These are phyloP conservation scores for Thecaphora thlaspeos DNA, from an alignment of 1,284 basidiomycete species.

Conservation along the genomic window DNA sequence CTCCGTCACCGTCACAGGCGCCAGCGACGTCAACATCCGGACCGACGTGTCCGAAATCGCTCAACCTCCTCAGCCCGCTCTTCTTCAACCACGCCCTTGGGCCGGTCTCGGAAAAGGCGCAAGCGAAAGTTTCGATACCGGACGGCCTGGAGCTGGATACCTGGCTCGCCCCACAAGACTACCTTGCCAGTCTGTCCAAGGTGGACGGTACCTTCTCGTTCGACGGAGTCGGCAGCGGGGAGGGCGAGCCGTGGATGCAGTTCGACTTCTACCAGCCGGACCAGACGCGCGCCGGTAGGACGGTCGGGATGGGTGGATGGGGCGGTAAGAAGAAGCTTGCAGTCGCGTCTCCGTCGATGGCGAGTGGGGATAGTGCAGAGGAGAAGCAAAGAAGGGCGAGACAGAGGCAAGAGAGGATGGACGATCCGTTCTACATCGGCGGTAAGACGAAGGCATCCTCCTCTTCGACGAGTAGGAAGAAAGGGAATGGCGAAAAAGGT, in stretches of 20 bases:
- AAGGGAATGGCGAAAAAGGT: not conserved
- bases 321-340: not conserved
- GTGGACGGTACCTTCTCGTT: not conserved
- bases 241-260: not conserved
- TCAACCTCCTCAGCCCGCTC: constrained; percentile 81
- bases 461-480: not conserved
- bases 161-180: constrained; percentile 70
- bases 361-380: constrained; percentile 2
- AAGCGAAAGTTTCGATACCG: constrained; percentile 74
- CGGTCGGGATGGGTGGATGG: not conserved
- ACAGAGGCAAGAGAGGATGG: constrained; percentile 5
- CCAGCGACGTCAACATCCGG: not conserved
- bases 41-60: constrained; percentile 69
- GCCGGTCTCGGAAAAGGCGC: constrained; percentile 76
- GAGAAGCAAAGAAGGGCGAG: constrained; percentile 2
- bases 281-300: constrained; percentile 2
- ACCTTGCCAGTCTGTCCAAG: constrained; percentile 10
- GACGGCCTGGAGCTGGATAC: constrained; percentile 79
- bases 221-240: not conserved
- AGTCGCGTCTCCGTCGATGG: not conserved
- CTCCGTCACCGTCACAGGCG: not conserved
- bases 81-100: constrained; percentile 80
- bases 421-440: constrained; percentile 40
- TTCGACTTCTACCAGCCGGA: constrained; percentile 58
- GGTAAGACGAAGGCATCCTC: constrained; percentile 1